A percentile compares a stretch with the other conserved stretches of the same genome.
Conservation (phyloP, 345 rosid species). For the Syzygium jambos region DNA sequence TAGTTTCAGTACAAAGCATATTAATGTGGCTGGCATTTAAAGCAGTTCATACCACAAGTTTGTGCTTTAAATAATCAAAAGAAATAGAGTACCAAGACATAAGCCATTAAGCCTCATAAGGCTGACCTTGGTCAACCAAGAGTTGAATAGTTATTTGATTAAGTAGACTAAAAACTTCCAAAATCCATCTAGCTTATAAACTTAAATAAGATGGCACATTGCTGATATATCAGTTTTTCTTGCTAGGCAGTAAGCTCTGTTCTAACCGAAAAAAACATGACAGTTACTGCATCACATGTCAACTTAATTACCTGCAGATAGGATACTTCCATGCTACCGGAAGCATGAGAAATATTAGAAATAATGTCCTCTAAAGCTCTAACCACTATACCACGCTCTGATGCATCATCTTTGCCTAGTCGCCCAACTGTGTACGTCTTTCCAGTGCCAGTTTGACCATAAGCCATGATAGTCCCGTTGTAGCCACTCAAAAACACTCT, state of each 20-base stretch:
- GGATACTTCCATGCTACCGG: slow-evolving; percentile 71
- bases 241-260: not conserved
- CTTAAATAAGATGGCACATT: not conserved
- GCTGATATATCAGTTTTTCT: not conserved
- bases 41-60: not conserved
- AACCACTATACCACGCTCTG: slow-evolving; percentile 93
- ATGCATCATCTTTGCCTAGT: slow-evolving; percentile 72
- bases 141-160: not conserved
- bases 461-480: slow-evolving; percentile 96
- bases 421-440: slow-evolving; percentile 87
- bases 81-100: not conserved
- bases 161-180: not conserved
- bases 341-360: slow-evolving; percentile 27
- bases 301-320: slow-evolving; percentile 62
- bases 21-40: not conserved
- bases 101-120: not conserved
- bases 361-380: slow-evolving; percentile 84
- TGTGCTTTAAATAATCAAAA: not conserved
- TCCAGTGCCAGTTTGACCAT: slow-evolving; percentile 95
- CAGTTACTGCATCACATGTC: not conserved
- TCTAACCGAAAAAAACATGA: not conserved
- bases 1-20: not conserved
- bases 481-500: slow-evolving; percentile 91
- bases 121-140: not conserved
- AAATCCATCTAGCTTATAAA: not conserved